These are phyloP conservation scores for Aspergillus incahuasiensis DNA, from an alignment of 495 filamentous ascomycete species.

Conservation along the genomic window DNA sequence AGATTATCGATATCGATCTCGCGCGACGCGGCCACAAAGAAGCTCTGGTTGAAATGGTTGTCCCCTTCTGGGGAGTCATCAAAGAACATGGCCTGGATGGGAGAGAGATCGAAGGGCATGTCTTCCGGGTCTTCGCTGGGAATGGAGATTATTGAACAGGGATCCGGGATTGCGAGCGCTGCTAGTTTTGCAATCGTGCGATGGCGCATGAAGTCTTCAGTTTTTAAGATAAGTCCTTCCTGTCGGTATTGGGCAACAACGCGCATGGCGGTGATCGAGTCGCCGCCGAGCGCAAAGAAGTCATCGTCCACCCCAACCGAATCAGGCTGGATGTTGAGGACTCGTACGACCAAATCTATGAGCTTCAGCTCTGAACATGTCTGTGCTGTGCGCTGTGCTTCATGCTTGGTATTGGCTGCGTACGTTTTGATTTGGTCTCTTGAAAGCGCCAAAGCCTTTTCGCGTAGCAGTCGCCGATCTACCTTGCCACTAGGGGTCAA, in stretches of 20 bases:
- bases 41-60: constrained; percentile 59
- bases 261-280: constrained; percentile 51
- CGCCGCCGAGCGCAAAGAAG: constrained; percentile 53
- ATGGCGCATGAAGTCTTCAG: neutral
- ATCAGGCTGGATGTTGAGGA: constrained; percentile 12
- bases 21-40: constrained; percentile 33
- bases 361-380: neutral
- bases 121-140: neutral
- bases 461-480: neutral
- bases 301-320: constrained; percentile 36
- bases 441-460: neutral
- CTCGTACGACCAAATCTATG: too few species aligned
- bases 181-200: neutral
- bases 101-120: constrained; percentile 42
- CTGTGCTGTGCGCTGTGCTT: neutral
- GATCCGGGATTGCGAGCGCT: neutral
- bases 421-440: neutral
- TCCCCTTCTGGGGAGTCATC: constrained; percentile 34
- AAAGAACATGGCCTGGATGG: constrained; percentile 62
- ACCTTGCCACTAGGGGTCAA: neutral
- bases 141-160: neutral
- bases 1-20: neutral
- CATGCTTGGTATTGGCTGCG: too few species aligned
- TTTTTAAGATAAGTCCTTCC: neutral
- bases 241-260: neutral